These are phyloP conservation scores for Aspergillus quadrilineatus DNA, from an alignment of 2,329 filamentous ascomycete species.

Conservation along the genomic window DNA sequence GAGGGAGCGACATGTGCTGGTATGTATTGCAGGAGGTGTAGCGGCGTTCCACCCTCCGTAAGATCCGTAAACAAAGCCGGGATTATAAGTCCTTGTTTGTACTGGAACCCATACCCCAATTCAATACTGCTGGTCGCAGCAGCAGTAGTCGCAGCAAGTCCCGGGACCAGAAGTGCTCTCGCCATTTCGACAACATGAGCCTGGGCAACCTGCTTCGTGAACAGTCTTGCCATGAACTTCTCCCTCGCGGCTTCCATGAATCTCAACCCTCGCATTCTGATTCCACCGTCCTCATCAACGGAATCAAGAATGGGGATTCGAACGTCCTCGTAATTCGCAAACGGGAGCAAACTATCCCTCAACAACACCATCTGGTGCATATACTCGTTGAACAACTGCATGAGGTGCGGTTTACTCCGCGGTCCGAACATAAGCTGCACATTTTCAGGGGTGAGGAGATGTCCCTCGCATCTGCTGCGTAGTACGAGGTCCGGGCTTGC, in stretches of 20 bases:
- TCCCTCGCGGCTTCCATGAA: conserved; percentile 14
- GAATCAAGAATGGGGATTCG: conserved; percentile 16
- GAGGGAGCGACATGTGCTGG: conserved; percentile 17
- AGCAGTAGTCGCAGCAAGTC: not conserved
- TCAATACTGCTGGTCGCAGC: not conserved
- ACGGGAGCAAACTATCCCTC: conserved; percentile 22
- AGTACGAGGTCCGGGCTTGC: conserved; percentile 16
- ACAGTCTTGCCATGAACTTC: conserved; percentile 18
- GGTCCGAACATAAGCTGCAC: conserved; percentile 22
- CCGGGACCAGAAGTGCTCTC: conserved; percentile 16
- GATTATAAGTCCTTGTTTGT: conserved; percentile 22
- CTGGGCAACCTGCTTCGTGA: conserved; percentile 20
- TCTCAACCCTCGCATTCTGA: conserved; percentile 1
- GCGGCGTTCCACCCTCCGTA: conserved; percentile 10
- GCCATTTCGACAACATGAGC: conserved; percentile 11
- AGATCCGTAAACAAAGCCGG: conserved; percentile 22
- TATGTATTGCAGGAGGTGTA: conserved; percentile 25
- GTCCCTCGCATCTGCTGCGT: conserved; percentile 22
- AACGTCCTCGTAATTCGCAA: conserved; percentile 23
- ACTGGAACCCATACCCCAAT: conserved; percentile 27
- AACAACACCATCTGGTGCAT: conserved; percentile 27
- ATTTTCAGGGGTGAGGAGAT: conserved; percentile 22
- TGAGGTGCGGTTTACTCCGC: conserved; percentile 21
- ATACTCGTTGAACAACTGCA: conserved; percentile 27
- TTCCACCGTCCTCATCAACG: conserved; percentile 10